phyloP scores from a whole-genome alignment of 495 filamentous ascomycete species.

The Cairneyella variabilis region DNA sequence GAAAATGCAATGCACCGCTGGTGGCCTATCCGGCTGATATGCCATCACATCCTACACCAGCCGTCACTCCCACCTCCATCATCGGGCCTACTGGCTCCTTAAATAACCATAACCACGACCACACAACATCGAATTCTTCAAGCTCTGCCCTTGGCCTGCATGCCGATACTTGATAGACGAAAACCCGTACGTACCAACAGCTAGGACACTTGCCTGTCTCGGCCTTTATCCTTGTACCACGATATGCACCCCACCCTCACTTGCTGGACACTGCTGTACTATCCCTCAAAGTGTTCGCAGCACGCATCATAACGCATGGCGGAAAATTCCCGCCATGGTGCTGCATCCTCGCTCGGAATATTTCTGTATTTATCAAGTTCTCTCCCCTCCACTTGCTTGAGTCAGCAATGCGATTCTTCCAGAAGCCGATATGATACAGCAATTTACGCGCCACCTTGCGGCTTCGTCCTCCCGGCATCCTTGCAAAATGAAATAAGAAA shows the following conservation, averaged over 20 bases:
- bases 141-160: not conserved
- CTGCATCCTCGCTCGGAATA: not conserved
- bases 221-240: constrained; percentile 20
- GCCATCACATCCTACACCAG: not conserved
- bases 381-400: constrained; percentile 18
- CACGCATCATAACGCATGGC: constrained; percentile 23
- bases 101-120: constrained; percentile 10
- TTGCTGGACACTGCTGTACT: too few relatives aligned
- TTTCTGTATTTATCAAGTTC: constrained; percentile 22
- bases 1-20: not conserved
- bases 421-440: not conserved
- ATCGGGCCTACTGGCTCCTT: constrained; percentile 18
- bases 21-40: not conserved
- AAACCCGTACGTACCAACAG: too few relatives aligned
- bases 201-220: constrained; percentile 6
- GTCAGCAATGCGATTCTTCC: not conserved
- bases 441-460: constrained; percentile 10
- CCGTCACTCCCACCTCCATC: not conserved
- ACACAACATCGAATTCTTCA: not conserved
- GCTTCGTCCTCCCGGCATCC: constrained; percentile 5
- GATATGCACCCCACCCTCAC: constrained; percentile 29
- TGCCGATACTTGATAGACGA: constrained; percentile 15
- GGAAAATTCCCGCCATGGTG: constrained; percentile 9
- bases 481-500: not conserved
- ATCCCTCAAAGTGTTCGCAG: constrained; percentile 22